These are phyloP conservation scores for Pichia nakasei DNA, from an alignment of 805 yeast species.

Conservation along the genomic window DNA sequence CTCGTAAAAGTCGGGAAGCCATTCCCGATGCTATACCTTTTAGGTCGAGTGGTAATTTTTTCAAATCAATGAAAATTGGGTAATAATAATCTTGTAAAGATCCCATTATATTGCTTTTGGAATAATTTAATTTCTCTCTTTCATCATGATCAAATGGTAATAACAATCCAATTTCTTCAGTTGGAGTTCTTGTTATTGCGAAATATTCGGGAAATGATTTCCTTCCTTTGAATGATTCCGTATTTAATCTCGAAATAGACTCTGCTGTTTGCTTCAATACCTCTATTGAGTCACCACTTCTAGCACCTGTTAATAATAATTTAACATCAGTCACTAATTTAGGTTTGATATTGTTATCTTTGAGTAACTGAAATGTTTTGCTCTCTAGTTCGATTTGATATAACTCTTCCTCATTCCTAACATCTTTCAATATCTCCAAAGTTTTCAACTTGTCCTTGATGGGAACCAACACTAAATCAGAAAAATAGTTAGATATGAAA, in stretches of 20 bases:
- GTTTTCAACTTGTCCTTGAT: constrained; percentile 35
- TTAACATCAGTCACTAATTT: constrained; percentile 31
- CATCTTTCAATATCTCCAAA: constrained; percentile 32
- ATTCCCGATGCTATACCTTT: constrained; percentile 63
- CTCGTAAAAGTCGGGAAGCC: constrained; percentile 37
- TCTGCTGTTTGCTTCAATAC: constrained; percentile 37
- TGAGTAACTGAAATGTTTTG: constrained; percentile 30
- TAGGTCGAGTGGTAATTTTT: constrained; percentile 45
- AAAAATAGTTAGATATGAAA: constrained; percentile 54
- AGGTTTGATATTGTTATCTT: constrained; percentile 34
- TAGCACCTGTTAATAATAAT: constrained; percentile 49
- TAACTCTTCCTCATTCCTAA: neutral
- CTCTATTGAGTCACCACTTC: constrained; percentile 37
- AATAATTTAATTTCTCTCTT: constrained; percentile 32
- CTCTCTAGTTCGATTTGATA: constrained; percentile 20
- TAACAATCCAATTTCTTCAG: constrained; percentile 40
- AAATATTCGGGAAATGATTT: constrained; percentile 32
- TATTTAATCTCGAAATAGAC: constrained; percentile 20
- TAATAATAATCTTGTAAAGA: constrained; percentile 46
- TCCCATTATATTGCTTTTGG: constrained; percentile 39
- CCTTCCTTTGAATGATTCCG: constrained; percentile 7
- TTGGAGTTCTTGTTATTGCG: constrained; percentile 44
- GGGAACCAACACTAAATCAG: constrained; percentile 58
- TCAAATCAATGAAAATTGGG: constrained; percentile 50
- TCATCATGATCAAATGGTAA: constrained; percentile 34